phyloP scores from a whole-genome alignment of 805 yeast species.

The Barnettozyma botsteinii region DNA sequence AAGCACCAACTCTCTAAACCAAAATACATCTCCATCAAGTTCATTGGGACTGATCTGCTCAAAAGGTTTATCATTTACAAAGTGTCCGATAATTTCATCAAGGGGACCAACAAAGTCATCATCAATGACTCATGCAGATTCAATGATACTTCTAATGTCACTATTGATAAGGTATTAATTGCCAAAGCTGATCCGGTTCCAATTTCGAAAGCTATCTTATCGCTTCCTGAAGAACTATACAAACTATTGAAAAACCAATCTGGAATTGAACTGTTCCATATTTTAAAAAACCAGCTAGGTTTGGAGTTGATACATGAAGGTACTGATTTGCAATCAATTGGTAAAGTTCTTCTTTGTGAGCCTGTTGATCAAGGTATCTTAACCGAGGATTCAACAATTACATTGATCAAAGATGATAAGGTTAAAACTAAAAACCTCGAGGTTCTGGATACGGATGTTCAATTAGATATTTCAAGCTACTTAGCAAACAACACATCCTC shows the following conservation, averaged over 20 bases:
- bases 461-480: constrained; percentile 16
- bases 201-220: constrained; percentile 18
- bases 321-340: constrained; percentile 29
- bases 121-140: constrained; percentile 12
- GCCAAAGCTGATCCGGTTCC: constrained; percentile 12
- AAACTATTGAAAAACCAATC: constrained; percentile 14
- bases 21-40: constrained; percentile 16
- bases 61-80: constrained; percentile 6
- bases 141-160: constrained; percentile 11
- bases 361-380: constrained; percentile 68
- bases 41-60: constrained; percentile 12
- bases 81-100: constrained; percentile 6
- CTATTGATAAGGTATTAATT: constrained; percentile 18
- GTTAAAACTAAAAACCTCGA: neutral
- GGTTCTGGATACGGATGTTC: constrained; percentile 3
- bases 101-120: constrained; percentile 8
- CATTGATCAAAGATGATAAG: constrained; percentile 37
- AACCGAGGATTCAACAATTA: constrained; percentile 41
- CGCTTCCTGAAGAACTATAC: constrained; percentile 19
- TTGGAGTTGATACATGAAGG: constrained; percentile 18
- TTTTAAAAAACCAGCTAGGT: constrained; percentile 10
- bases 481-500: constrained; percentile 5
- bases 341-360: constrained; percentile 52
- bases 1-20: neutral
- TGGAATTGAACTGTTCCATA: constrained; percentile 11